phyloP scores from a whole-genome alignment of 441 rosid genomes.

The Lepidium campestre region DNA sequence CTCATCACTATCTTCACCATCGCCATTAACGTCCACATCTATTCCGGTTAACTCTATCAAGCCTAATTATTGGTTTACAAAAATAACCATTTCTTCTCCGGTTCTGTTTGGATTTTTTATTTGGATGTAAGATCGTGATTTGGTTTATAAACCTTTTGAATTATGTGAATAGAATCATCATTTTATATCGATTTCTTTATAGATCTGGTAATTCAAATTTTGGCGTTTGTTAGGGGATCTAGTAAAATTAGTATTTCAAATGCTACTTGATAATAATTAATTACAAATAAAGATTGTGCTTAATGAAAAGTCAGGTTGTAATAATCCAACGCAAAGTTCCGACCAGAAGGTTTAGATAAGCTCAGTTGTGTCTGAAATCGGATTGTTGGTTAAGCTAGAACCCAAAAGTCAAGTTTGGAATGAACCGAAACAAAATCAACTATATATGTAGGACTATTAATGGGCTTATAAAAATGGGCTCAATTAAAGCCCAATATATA shows the following conservation, averaged over 20 bases:
- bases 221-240: slow-evolving; percentile 10
- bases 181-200: not conserved
- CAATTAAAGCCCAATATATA: not conserved
- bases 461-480: not conserved
- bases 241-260: not conserved
- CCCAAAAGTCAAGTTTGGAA: too few species aligned
- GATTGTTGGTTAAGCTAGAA: too few species aligned
- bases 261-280: not conserved
- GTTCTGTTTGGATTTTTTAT: not conserved
- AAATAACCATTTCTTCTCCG: not conserved
- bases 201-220: not conserved
- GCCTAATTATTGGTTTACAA: not conserved
- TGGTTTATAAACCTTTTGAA: not conserved
- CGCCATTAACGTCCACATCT: slow-evolving; percentile 49
- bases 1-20: slow-evolving; percentile 53
- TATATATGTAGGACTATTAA: too few species aligned
- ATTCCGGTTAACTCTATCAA: slow-evolving; percentile 26
- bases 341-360: too few species aligned
- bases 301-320: too few species aligned
- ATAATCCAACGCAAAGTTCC: too few species aligned
- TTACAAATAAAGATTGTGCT: too few species aligned
- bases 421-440: too few species aligned
- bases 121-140: slow-evolving; percentile 15
- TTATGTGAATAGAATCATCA: slow-evolving; percentile 4
- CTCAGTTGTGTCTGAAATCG: too few species aligned